Evolutionary conservation across 2,329 filamentous ascomycete species (phyloP).

Genomic region (Tolypocladium tundrense): DNA sequence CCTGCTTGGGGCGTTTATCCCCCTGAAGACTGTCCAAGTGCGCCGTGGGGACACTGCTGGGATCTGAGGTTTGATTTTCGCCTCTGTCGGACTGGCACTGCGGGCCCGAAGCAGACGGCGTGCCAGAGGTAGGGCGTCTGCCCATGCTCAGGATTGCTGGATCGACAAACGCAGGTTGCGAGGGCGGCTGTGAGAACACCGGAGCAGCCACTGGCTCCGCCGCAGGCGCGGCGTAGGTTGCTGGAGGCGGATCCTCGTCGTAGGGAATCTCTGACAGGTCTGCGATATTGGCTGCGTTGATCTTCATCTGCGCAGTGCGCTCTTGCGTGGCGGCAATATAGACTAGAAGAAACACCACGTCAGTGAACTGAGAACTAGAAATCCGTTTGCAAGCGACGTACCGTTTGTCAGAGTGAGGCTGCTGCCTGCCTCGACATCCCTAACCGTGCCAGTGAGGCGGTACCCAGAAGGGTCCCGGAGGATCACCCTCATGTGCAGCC

Average conservation of each 20-base stretch:
- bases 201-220: slow-evolving; percentile 15
- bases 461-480: slow-evolving; percentile 55
- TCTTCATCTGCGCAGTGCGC: slow-evolving; percentile 31
- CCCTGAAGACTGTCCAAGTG: not conserved
- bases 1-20: slow-evolving; percentile 11
- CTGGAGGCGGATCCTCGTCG: slow-evolving; percentile 13
- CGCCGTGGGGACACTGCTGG: not conserved
- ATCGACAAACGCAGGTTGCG: slow-evolving; percentile 53
- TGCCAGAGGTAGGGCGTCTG: slow-evolving; percentile 24
- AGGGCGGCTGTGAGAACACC: slow-evolving; percentile 14
- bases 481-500: slow-evolving; percentile 65
- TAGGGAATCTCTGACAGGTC: slow-evolving; percentile 31
- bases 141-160: slow-evolving; percentile 70
- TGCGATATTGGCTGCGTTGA: slow-evolving; percentile 33
- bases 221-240: slow-evolving; percentile 15
- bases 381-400: slow-evolving; percentile 24
- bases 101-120: slow-evolving; percentile 12
- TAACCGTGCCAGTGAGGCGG: slow-evolving; percentile 59
- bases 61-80: not conserved
- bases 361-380: not conserved
- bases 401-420: slow-evolving; percentile 64
- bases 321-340: slow-evolving; percentile 31
- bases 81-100: slow-evolving; percentile 4
- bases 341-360: slow-evolving; percentile 15
- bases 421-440: slow-evolving; percentile 54